These are phyloP conservation scores for Psilocybe cubensis DNA, from an alignment of 768 basidiomycete genomes.

Conservation along the genomic window DNA sequence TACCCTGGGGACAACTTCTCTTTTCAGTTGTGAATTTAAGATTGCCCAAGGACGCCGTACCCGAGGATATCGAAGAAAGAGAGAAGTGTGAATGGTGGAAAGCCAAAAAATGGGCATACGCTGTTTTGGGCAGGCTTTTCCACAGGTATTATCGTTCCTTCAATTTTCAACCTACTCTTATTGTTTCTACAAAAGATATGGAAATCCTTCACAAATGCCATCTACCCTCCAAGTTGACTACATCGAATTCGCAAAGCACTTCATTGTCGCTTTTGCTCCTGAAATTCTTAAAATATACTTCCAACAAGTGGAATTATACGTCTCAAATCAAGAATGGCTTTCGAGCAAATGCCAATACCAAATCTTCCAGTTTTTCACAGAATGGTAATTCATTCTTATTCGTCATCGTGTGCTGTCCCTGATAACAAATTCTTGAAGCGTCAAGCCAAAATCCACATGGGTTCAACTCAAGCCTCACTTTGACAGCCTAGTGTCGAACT, in stretches of 20 bases:
- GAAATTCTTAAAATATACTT: slow-evolving; percentile 87
- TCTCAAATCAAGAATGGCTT: slow-evolving; percentile 77
- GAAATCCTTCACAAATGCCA: slow-evolving; percentile 87
- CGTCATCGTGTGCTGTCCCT: background rate
- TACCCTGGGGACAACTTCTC: slow-evolving; percentile 87
- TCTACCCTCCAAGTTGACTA: slow-evolving; percentile 72
- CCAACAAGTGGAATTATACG: slow-evolving; percentile 68
- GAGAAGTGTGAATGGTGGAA: slow-evolving; percentile 90
- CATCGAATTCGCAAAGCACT: slow-evolving; percentile 73
- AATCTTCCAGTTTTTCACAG: slow-evolving; percentile 84
- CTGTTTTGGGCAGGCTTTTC: slow-evolving; percentile 78
- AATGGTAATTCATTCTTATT: slow-evolving; percentile 60
- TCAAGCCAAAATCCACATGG: slow-evolving; percentile 96
- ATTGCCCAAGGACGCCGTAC: slow-evolving; percentile 66
- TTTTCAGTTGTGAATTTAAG: slow-evolving; percentile 79
- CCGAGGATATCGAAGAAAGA: slow-evolving; percentile 73
- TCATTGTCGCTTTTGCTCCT: slow-evolving; percentile 78
- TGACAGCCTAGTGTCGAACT: slow-evolving; percentile 73
- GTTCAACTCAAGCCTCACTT: slow-evolving; percentile 84
- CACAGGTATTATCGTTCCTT: slow-evolving; percentile 49
- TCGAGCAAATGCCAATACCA: slow-evolving; percentile 85
- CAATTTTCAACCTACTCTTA: background rate
- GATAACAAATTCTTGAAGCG: slow-evolving; percentile 48
- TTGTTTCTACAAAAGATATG: slow-evolving; percentile 52
- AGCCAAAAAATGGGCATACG: slow-evolving; percentile 92